Base-by-base conservation (phyloP, 208 protist genomes). In the Trypanosoma avium region DNA sequence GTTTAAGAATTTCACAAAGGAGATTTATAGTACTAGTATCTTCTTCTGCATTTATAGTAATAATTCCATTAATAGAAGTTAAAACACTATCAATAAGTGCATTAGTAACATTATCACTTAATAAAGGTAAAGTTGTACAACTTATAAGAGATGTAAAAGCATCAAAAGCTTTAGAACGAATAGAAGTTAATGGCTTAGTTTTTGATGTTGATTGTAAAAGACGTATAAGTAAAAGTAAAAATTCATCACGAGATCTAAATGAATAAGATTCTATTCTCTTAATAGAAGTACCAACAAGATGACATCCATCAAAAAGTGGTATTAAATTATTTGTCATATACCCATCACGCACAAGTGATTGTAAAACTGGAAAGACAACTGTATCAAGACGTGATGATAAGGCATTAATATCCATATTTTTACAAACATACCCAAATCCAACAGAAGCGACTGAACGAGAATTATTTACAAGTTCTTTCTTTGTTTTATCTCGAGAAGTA, bases 351-450 rank as follows among this genome's bases (percentile, higher is more conserved):
- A 52, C 24, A 50, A 70, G 22, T 1, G 64, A n/a, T 13, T 32
- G 26, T 22, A 62, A 33, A 1, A 22, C 15, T 3, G 55, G 55
- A 15, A 70, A 48, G 21, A 49, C 35, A 26, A 50, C 35, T n/a
- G 64, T 54, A 40, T 70, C 64, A 36, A 70, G 46, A 33, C 64
- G 64, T 12, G 55, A 70, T 19, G 53, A 27, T 5, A 63, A 42
- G 4, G 59, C 40, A 17, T 29, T 19, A 3, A 27, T 36, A n/a
- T 48, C 54, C 53, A 64, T 70, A 27, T 29, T 26, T 12, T 46
- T 35, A 15, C 45, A 36, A 9, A 55, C 55, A 30, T 22, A 45
- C 4, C 64, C 21, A 55, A 70, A 49, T n/a, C 64, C 64, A 49
- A 61, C n/a, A 4, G 64, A 53, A 36, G 64, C 32, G 6, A 53